Evolutionary conservation across 2,329 filamentous ascomycete genomes (phyloP).

Genomic region (Alternaria sp.): DNA sequence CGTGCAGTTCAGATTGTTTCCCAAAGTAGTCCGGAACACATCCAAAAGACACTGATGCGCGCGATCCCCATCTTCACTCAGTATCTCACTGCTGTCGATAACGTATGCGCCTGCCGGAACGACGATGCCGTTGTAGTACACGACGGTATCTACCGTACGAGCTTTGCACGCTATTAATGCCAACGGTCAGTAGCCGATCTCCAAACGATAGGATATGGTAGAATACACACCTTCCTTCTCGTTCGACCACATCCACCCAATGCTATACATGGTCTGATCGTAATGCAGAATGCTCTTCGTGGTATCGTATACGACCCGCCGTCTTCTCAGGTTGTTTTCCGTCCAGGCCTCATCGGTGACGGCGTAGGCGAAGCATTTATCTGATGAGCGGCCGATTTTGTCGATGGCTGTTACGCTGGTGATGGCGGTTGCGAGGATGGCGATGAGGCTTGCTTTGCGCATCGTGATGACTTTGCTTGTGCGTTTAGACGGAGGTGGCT

Average conservation of each 20-base stretch:
- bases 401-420: background rate
- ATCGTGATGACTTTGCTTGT: background rate
- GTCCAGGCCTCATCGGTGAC: background rate
- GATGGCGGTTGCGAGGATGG: background rate
- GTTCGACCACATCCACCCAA: slow-evolving; percentile 1
- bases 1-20: background rate
- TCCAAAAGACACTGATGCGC: slow-evolving; percentile 4
- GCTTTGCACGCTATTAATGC: background rate
- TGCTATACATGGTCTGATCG: background rate
- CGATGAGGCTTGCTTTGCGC: background rate
- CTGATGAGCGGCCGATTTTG: background rate
- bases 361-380: background rate
- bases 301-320: slow-evolving; percentile 7
- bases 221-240: background rate
- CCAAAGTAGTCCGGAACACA: background rate
- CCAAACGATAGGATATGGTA: background rate
- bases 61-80: background rate
- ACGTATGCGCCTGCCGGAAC: slow-evolving; percentile 4
- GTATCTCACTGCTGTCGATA: slow-evolving; percentile 3
- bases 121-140: slow-evolving; percentile 1
- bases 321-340: background rate
- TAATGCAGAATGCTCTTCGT: background rate
- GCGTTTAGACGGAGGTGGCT: background rate
- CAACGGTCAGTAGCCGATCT: background rate
- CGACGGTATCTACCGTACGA: background rate